Evolutionary conservation across 2,329 filamentous ascomycete species (phyloP).

Genomic region (Hymenoscyphus albidus): DNA sequence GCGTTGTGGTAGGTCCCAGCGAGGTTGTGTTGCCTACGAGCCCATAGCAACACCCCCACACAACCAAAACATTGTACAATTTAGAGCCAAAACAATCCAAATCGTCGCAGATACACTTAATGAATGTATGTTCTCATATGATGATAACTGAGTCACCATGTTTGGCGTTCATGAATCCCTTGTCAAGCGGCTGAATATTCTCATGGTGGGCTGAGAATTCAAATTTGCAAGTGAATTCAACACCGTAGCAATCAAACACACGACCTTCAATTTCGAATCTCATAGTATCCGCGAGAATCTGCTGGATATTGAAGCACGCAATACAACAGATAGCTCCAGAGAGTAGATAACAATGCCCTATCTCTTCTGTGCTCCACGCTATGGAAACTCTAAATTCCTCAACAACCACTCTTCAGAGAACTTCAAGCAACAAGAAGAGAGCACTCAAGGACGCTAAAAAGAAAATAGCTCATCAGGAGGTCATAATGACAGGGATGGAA

Average conservation of each 20-base stretch:
- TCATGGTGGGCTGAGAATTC: background rate
- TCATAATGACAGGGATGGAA: background rate
- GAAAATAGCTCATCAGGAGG: background rate
- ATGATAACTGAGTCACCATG: too few relatives aligned
- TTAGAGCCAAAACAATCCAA: background rate
- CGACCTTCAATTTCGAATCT: background rate
- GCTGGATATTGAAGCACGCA: too few relatives aligned
- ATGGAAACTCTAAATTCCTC: too few relatives aligned
- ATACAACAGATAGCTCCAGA: too few relatives aligned
- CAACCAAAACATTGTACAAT: background rate
- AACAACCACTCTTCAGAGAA: too few relatives aligned
- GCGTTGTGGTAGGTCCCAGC: background rate
- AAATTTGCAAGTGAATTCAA: background rate
- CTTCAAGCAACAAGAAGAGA: background rate
- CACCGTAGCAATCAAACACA: background rate
- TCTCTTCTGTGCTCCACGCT: too few relatives aligned
- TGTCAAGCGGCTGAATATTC: background rate
- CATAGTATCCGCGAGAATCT: too few relatives aligned
- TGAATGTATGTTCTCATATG: too few relatives aligned
- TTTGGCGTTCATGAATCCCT: too few relatives aligned
- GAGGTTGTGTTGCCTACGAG: background rate
- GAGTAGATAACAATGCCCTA: too few relatives aligned
- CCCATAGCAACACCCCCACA: background rate
- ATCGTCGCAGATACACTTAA: too few relatives aligned
- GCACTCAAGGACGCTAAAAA: background rate